A percentile compares a stretch with the other conserved stretches of the same genome.
These are phyloP conservation scores for Gracilaria gracilis DNA, from an alignment of 23 red algal genomes.

Conservation along the genomic window DNA sequence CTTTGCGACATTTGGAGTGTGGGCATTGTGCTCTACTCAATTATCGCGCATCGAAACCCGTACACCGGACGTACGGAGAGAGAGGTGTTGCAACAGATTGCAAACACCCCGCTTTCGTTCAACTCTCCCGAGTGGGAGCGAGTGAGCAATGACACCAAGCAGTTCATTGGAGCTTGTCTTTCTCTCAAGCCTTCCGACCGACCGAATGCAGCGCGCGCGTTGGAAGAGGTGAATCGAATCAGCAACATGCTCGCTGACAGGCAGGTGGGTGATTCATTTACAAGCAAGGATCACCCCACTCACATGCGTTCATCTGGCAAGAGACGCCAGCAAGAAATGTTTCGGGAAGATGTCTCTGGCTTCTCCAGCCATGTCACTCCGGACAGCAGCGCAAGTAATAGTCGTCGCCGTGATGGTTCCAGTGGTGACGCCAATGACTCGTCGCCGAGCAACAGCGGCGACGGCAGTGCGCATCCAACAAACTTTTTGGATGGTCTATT, in stretches of 20 bases:
- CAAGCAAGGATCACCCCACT: not conserved
- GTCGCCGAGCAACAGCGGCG: constrained; percentile 8
- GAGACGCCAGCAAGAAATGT: not conserved
- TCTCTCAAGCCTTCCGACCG: constrained; percentile 27
- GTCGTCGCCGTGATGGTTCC: constrained; percentile 6
- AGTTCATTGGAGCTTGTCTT: constrained; percentile 25
- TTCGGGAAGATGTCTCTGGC: constrained; percentile 13
- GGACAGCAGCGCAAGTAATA: not conserved
- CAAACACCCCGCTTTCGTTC: constrained; percentile 29
- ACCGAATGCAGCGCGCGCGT: constrained; percentile 29
- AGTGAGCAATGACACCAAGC: constrained; percentile 48
- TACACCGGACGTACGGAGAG: constrained; percentile 69
- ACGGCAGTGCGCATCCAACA: constrained; percentile 16
- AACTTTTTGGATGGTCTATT: constrained; percentile 62
- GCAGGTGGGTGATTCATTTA: constrained; percentile 7
- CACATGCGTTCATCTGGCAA: not conserved
- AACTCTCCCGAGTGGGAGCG: constrained; percentile 42
- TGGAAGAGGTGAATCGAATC: constrained; percentile 11
- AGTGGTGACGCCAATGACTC: constrained; percentile 8
- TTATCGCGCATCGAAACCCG: constrained; percentile 81
- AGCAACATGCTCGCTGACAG: not conserved
- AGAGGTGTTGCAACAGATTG: constrained; percentile 58
- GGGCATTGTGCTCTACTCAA: constrained; percentile 90
- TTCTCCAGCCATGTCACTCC: constrained; percentile 56
- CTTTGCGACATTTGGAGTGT: constrained; percentile 92